Base-by-base conservation (phyloP, 345 rosid species). In the Psidium friedrichsthalianum region DNA sequence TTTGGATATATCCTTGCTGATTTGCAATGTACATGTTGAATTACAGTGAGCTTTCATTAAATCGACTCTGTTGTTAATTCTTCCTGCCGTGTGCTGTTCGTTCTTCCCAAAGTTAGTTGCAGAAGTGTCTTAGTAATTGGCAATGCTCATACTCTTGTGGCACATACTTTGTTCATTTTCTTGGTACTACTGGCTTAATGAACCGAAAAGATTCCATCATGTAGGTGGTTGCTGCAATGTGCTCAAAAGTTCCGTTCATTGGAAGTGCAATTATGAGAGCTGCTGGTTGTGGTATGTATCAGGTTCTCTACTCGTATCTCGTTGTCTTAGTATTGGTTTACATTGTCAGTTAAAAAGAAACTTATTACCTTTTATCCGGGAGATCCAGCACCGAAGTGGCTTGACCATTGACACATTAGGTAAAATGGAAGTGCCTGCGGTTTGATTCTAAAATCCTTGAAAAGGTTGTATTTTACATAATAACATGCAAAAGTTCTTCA, bases 151-250 rank as follows among this genome's bases (percentile, higher is more conserved):
- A 52, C 84, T 32, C 47, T 16, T 32, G 47, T 82, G 15, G 32
- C 29, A n/a, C 18, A 57, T 49, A 42, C 59, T 58, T 56, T 22
- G 9, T 24, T n/a, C 54, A 9, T 57, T 83, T 29, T 13, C 9
- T 52, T 49, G 58, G 40, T 25, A 56, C 27, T 40, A 52, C 22
- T 24, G 47, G 56, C n/a, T 22, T 84, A 44, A 55, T 85, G 88
- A 84, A 84, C 84, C 32, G 1, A 21, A 69, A 69, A 69, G 4
- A 69, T 36, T 36, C 47, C 24, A 32, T 59, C 8, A 3, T 92
- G 92, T 94, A 97, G 99, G 95, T 95, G 88, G 91, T 97, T 69
- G 96, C 98, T 87, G 94, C 97, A 83, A 97, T 97, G 98, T 97
- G 98, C 88, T 94, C 98, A 80, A 95, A 95, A 89, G 98, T 95